phyloP scores from a whole-genome alignment of 768 basidiomycete genomes.

The Mycena vulgaris region DNA sequence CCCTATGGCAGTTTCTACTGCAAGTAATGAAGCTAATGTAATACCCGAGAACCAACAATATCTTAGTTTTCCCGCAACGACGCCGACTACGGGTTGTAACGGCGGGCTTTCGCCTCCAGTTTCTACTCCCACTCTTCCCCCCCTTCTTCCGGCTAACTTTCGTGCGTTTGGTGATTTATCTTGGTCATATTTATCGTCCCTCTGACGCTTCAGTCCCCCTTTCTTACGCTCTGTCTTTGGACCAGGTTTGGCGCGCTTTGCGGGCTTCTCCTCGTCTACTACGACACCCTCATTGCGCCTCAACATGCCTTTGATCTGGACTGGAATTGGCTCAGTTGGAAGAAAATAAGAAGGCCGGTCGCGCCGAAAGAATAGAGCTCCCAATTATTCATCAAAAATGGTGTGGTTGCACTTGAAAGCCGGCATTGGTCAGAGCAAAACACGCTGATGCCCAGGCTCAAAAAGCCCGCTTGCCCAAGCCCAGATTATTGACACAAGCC shows the following conservation, averaged over 20 bases:
- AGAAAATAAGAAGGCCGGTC: not conserved
- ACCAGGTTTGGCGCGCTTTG: no score
- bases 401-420: no score
- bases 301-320: slow-evolving; percentile 1
- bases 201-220: not conserved
- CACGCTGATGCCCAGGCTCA: not conserved
- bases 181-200: not conserved
- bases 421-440: not conserved
- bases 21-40: no score
- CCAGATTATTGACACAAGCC: slow-evolving; percentile 4
- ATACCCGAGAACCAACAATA: no score
- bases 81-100: no score
- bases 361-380: not conserved
- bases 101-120: no score
- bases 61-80: no score
- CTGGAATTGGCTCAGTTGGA: slow-evolving; percentile 3
- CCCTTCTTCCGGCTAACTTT: not conserved
- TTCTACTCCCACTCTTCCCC: not conserved
- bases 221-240: not conserved
- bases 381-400: not conserved
- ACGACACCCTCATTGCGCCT: not conserved
- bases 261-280: not conserved
- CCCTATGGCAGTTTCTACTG: no score
- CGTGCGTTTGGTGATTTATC: not conserved
- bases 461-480: slow-evolving; percentile 1